Percentiles rank a stretch among this genome's conserved stretches.
phyloP scores from a whole-genome alignment of 768 basidiomycete genomes.

The Rhodotorula kratochvilovae region DNA sequence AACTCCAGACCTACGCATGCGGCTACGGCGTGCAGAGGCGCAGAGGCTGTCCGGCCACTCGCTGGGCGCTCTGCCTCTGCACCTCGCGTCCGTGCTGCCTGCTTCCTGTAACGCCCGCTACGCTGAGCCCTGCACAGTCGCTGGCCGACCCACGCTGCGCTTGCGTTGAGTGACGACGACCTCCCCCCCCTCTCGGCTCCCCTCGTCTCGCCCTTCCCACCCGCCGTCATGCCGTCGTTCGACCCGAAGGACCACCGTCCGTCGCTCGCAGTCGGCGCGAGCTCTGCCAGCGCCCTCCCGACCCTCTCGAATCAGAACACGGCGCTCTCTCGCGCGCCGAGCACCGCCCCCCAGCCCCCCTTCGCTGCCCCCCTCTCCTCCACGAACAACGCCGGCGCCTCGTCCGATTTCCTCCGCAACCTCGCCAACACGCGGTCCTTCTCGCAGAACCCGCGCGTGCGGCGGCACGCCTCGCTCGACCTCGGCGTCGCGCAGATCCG shows the following conservation, averaged over 20 bases:
- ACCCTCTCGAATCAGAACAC: neutral
- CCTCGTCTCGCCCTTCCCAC: neutral
- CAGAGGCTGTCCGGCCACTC: too few relatives aligned
- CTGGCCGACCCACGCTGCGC: neutral
- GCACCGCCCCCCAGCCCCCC: neutral
- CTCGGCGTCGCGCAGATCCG: neutral
- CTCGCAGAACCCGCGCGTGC: constrained; percentile 1
- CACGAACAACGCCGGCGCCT: neutral
- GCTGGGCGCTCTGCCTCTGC: too few relatives aligned
- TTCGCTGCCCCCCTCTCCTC: neutral
- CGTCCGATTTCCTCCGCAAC: constrained; percentile 6
- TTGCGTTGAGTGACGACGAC: too few relatives aligned
- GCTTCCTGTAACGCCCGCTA: too few relatives aligned
- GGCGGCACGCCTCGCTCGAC: constrained; percentile 16
- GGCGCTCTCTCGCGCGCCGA: neutral
- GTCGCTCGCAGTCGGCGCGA: neutral
- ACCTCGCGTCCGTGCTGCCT: too few relatives aligned
- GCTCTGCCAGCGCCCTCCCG: neutral
- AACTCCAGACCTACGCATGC: too few relatives aligned
- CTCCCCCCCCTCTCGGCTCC: neutral
- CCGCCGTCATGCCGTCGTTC: neutral
- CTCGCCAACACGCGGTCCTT: neutral
- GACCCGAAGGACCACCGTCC: neutral
- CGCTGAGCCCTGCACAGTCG: neutral
- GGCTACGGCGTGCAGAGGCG: too few relatives aligned